These are phyloP conservation scores for Colletotrichum sp. DNA, from an alignment of 2,329 filamentous ascomycete genomes.

Conservation along the genomic window DNA sequence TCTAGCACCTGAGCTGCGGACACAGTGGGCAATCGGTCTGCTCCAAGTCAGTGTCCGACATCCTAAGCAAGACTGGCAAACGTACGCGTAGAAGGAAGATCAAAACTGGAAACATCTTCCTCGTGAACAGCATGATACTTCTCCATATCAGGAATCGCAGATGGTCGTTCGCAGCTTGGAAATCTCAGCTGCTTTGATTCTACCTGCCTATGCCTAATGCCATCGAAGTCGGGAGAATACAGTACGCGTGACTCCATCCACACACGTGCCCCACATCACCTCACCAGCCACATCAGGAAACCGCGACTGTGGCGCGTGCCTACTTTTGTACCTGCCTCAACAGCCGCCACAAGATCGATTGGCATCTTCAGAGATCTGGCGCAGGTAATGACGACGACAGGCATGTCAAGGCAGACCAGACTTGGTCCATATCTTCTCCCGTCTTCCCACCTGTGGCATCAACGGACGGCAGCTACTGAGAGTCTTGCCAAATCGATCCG, in stretches of 20 bases:
- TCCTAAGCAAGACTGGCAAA: conserved; percentile 21
- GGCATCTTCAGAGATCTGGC: background rate
- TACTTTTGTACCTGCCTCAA: background rate
- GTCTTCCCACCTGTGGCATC: background rate
- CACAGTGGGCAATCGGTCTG: conserved; percentile 80
- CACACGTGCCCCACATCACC: background rate
- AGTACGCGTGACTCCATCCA: background rate
- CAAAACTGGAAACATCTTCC: conserved; percentile 66
- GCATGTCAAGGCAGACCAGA: background rate
- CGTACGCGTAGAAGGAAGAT: conserved; percentile 57
- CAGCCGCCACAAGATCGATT: background rate
- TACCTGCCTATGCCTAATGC: background rate
- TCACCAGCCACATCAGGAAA: background rate
- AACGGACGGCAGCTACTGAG: background rate
- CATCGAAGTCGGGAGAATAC: background rate
- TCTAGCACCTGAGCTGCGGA: conserved; percentile 76
- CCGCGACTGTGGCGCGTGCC: background rate
- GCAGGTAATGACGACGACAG: background rate
- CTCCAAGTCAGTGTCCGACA: conserved; percentile 19
- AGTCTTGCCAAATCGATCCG: background rate
- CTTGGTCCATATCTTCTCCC: background rate
- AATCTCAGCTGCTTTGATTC: background rate
- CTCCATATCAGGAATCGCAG: conserved; percentile 2
- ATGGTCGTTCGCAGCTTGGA: background rate
- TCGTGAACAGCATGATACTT: conserved; percentile 62